Evolutionary conservation across 2,329 filamentous ascomycete species (phyloP).

Genomic region (Fusarium siculi): DNA sequence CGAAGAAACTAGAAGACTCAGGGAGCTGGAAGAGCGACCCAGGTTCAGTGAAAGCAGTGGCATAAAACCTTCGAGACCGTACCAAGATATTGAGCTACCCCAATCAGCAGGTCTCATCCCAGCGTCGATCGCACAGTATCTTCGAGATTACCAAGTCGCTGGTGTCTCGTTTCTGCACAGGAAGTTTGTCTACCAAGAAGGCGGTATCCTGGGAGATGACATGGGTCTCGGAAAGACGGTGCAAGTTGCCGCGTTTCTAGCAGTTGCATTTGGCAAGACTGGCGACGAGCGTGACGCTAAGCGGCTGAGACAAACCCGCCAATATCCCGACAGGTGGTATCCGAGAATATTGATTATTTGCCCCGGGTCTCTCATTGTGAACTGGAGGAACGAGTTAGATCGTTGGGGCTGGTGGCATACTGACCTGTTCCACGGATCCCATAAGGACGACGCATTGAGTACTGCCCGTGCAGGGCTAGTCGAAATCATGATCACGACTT

Average conservation of each 20-base stretch:
- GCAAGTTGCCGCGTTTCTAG: conserved; percentile 92
- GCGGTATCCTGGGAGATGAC: conserved; percentile 92
- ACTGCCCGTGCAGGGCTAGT: conserved; percentile 79
- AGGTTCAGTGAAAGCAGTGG: conserved; percentile 66
- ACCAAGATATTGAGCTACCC: conserved; percentile 79
- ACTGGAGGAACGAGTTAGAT: conserved; percentile 88
- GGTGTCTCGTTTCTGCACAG: conserved; percentile 88
- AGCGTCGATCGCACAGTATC: conserved; percentile 87
- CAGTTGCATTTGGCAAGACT: conserved; percentile 92
- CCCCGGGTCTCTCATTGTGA: conserved; percentile 86
- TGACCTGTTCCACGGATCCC: conserved; percentile 79
- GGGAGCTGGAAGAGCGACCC: conserved; percentile 72
- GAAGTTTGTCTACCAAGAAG: conserved; percentile 89
- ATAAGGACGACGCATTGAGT: conserved; percentile 75
- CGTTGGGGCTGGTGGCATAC: conserved; percentile 97
- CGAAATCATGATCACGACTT: conserved; percentile 95
- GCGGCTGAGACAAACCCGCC: conserved; percentile 86
- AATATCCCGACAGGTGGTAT: conserved; percentile 76
- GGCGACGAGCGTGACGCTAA: conserved; percentile 87
- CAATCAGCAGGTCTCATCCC: conserved; percentile 86
- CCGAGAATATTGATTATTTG: conserved; percentile 82
- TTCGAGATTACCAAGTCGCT: conserved; percentile 90
- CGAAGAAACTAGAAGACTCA: conserved; percentile 53
- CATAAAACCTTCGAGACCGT: conserved; percentile 73
- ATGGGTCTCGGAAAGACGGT: conserved; percentile 99